Evolutionary conservation across 139 green algal genomes (phyloP).

Genomic region (Micromonas pusilla): DNA sequence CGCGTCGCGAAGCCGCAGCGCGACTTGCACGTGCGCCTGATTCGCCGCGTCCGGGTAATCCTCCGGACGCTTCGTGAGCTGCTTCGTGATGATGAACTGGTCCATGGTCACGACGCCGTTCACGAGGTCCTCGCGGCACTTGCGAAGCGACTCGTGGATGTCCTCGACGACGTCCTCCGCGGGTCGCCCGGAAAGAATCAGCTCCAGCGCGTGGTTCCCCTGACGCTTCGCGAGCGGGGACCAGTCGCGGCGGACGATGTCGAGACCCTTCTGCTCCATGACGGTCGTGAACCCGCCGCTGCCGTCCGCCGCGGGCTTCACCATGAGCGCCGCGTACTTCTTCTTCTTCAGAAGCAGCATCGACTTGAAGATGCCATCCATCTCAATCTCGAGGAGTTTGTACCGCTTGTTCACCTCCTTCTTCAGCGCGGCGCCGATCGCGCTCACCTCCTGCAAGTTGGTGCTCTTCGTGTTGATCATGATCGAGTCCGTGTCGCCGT

Average conservation of each 20-base stretch:
- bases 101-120: conserved; percentile 57
- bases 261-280: conserved; percentile 92
- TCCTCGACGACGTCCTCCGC: conserved; percentile 78
- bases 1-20: conserved; percentile 59
- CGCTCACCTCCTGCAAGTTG: conserved; percentile 53
- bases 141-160: conserved; percentile 73
- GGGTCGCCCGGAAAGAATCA: conserved; percentile 65
- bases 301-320: conserved; percentile 53
- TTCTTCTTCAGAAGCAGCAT: conserved; percentile 99
- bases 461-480: conserved; percentile 83
- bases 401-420: conserved; percentile 61
- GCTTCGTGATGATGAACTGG: conserved; percentile 94
- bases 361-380: conserved; percentile 87
- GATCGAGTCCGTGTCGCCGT: conserved; percentile 97
- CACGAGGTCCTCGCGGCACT: conserved; percentile 48
- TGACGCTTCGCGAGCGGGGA: conserved; percentile 82
- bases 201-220: conserved; percentile 68
- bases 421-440: conserved; percentile 65
- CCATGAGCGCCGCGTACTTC: conserved; percentile 88
- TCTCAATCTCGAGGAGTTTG: conserved; percentile 91
- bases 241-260: conserved; percentile 98
- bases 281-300: conserved; percentile 21
- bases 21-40: conserved; percentile 92
- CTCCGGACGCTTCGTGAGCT: conserved; percentile 86
- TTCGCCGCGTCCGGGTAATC: conserved; percentile 90